Percentiles rank a stretch among this genome's conserved stretches.
These are phyloP conservation scores for Phytopythium oedochilum DNA, from an alignment of 352 stramenopile species.

Conservation along the genomic window DNA sequence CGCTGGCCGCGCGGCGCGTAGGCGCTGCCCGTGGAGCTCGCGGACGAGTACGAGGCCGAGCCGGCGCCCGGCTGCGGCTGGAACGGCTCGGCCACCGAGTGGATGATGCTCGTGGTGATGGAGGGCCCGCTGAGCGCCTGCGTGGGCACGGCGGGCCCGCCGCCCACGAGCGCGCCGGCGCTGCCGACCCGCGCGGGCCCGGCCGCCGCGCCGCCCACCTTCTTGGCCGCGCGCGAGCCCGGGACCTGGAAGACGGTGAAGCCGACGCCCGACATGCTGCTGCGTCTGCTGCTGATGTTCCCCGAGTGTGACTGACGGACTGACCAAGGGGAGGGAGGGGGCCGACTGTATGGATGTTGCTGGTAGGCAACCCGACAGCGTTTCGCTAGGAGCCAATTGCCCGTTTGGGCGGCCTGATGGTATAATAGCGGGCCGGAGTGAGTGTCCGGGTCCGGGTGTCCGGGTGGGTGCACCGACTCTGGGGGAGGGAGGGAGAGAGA, in stretches of 20 bases:
- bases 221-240: conserved; percentile 27
- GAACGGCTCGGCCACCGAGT: conserved; percentile 18
- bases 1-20: conserved; percentile 20
- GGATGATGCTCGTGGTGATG: conserved; percentile 5
- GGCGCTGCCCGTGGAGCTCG: conserved; percentile 9
- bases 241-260: conserved; percentile 74
- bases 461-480: not conserved
- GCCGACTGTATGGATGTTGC: too few species aligned
- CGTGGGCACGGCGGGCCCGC: conserved; percentile 7
- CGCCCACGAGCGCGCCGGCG: conserved; percentile 6
- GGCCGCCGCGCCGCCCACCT: conserved; percentile 5
- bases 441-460: not conserved
- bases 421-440: too few species aligned
- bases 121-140: not conserved
- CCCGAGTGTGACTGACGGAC: too few species aligned
- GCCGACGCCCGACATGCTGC: conserved; percentile 19
- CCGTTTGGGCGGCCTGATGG: not conserved
- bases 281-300: too few species aligned
- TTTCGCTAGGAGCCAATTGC: not conserved
- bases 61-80: not conserved
- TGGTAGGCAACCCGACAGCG: too few species aligned
- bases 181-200: conserved; percentile 1
- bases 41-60: conserved; percentile 6
- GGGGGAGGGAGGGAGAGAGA: not conserved
- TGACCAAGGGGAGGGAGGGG: too few species aligned